Evolutionary conservation across 2,329 filamentous ascomycete species (phyloP), one percentile per base, ranked within the genome.

Genomic region (Sordariomycetes sp.): DNA sequence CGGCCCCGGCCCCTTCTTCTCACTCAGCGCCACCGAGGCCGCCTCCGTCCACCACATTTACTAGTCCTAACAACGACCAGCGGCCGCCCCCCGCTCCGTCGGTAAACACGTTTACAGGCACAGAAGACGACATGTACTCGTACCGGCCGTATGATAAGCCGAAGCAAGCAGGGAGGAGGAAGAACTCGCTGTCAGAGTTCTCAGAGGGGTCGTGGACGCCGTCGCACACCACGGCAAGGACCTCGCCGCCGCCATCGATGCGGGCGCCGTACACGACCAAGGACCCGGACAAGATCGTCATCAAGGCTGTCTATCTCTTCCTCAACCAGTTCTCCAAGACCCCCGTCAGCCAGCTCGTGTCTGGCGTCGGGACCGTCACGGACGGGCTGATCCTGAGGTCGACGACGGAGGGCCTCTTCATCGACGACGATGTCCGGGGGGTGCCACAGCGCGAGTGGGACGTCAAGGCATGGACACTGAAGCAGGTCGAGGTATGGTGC

Each of bases 401-500:
- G 67, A 93, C 90, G 12, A 96, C 90, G 1, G 93, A 96, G 70
- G 94, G 94, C 20, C 80, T 97, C 58, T 97, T 97, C 73, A 94
- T 99, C 68, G 94, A 99, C 70, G 94, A 99, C 70, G 94, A 97
- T 70, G 83, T 97, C 57, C 86, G 92, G 52, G 85, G 86, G 61
- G 90, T 97, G 18, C 86, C 90, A n/a, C 91, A 97, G 73, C 85
- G 94, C 60, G 94, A 99, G 74, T 99, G 94, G 94, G 94, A 99
- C 70, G 85, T 97, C 68, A 97, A 97, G 72, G 92, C 93, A 28
- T 97, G 94, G 94, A 96, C 91, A 51, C 82, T 99, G 73, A 97
- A 96, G 74, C 77, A 88, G 63, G 85, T 95, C 71, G 94, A 97
- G 81, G 86, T 94, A 76, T 90, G 87, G 83, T 91, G 87, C 69